Evolutionary conservation across 176 grass and related monocot species (phyloP).

Genomic region (Raddia distichophylla): DNA sequence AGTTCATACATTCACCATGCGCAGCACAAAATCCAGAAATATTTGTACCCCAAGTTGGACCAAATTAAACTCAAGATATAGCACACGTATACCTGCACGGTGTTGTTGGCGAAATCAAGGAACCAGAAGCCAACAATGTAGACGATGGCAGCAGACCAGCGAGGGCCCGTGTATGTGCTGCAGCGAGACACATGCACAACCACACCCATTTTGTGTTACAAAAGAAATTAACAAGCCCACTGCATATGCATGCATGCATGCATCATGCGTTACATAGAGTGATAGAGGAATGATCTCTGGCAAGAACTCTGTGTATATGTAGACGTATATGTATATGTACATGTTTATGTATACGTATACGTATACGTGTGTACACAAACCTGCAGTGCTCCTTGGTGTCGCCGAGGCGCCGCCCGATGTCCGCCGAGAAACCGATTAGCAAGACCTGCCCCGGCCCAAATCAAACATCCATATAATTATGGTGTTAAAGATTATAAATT

Average conservation of each 20-base stretch:
- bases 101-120: slow-evolving; percentile 89
- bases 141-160: slow-evolving; percentile 58
- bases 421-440: slow-evolving; percentile 77
- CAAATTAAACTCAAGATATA: too few species aligned
- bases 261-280: too few species aligned
- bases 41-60: neutral
- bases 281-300: neutral
- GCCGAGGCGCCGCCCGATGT: slow-evolving; percentile 70
- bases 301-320: neutral
- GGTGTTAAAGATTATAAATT: neutral
- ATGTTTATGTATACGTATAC: too few species aligned
- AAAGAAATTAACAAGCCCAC: neutral
- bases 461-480: too few species aligned
- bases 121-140: slow-evolving; percentile 94
- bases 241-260: neutral
- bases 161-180: slow-evolving; percentile 62
- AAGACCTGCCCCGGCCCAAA: slow-evolving; percentile 38
- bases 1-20: neutral
- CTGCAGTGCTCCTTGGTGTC: slow-evolving; percentile 82
- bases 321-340: too few species aligned
- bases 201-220: neutral
- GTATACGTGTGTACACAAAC: neutral
- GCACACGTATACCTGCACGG: slow-evolving; percentile 51
- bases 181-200: neutral
- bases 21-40: neutral